Base-by-base conservation (phyloP, 208 protist genomes). In the Crithidia bombi region DNA sequence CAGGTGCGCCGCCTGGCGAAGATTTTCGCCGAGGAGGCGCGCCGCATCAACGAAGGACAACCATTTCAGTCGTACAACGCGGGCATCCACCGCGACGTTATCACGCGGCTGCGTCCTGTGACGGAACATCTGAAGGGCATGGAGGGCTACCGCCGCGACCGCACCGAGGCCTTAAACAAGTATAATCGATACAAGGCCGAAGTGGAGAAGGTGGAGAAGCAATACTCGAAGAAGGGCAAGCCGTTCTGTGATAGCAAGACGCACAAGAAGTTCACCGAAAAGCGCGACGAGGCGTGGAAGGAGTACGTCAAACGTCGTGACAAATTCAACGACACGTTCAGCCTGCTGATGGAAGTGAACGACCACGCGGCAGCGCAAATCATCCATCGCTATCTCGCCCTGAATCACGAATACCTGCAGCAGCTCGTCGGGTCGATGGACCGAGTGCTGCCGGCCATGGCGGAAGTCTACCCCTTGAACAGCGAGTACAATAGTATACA, bases 331-430 rank as follows among this genome's bases (percentile, higher is more conserved):
- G 66, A 78, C 44, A 65, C 67, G 9, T 90, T 84, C 56, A 35
- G 46, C 4, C n/a, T 86, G 63, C 71, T 90, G 62, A 90, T 86
- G 84, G 80, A 90, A 63, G 81, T 90, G 41, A 86, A 90, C 57
- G 84, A 86, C 58, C 80, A 90, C 79, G 81, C 84, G 17, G 80
- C 81, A 14, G 80, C 84, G 15, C 78, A 86, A 61, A 74, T 86
- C 25, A 84, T 90, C n/a, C 78, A 90, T 66, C 84, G 81, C 66
- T 90, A 86, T 73, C 74, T 90, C 32, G 44, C 69, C 2, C 63
- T 90, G 28, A 86, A 90, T 55, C 47, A 81, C 66, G 81, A 86
- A 66, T 90, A 90, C 65, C 70, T 90, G 61, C 69, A 76, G 43
- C 78, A 86, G 69, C 54, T 90, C 14, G 51, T 81, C 23, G 59